Base-by-base conservation (phyloP, 805 yeast species). In the Clavispora vitiphila region DNA sequence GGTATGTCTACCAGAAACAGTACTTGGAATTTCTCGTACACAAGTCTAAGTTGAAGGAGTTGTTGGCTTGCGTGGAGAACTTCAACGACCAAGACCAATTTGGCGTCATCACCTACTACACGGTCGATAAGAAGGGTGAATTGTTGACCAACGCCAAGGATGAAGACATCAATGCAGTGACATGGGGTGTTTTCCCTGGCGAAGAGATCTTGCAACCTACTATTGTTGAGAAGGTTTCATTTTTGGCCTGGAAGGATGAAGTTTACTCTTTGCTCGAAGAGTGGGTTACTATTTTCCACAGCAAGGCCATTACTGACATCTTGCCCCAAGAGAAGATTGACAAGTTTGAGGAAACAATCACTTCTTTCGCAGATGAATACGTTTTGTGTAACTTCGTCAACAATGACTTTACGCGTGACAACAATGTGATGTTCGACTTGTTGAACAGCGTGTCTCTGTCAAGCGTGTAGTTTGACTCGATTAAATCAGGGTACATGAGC, bases 241-340 rank as follows among this genome's bases (percentile, higher is more conserved):
- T 91, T 64, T 69, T 90, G 54, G 98, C 98, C 11, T 91, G 98
- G 98, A 90, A 88, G 61, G 96, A 91, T 61, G 98, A 91, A 64
- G 91, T 91, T 30, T 91, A 76, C 72, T 74, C 88, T 48, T 81
- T 91, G 47, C 74, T 89, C 40, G 71, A 75, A 38, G 96, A 87
- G 60, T 91, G 98, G 98, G 71, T 69, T 51, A 64, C 69, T 34
- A 74, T 77, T 38, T 75, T 74, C 53, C 57, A 64, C 47, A 60
- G 67, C 43, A 62, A 63, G 40, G 50, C 63, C 14, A 58, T 62
- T 35, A 67, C 67, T 30, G 62, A 62, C 19, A 57, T 55, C 8
- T 56, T 54, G 9, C 59, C 55, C 23, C 54, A 60, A 38, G 64
- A 60, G 8, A 58, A 61, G 30, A 49, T 59, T 16, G 62, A 57